Percentiles rank a stretch among this genome's conserved stretches.
Conservation (phyloP, 345 rosid species). For the Bruguiera parviflora region DNA sequence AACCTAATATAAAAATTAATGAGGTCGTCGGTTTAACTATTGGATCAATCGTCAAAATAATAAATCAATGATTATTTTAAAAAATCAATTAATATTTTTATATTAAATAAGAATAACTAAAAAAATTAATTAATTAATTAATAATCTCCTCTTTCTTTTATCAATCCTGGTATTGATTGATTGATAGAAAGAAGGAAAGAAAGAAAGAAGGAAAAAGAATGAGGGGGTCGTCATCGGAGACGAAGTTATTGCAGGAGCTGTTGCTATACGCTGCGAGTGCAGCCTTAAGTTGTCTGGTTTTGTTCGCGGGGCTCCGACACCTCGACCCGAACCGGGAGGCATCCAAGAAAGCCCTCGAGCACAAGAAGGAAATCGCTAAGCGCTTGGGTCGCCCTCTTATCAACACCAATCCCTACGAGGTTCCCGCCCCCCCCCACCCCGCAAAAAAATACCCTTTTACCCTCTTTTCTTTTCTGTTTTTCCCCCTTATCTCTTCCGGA, state of each 20-base stretch:
- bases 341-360: slow-evolving; percentile 83
- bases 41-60: too few relatives aligned
- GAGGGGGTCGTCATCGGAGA: slow-evolving; percentile 67
- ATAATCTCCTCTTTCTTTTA: too few relatives aligned
- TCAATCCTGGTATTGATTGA: too few relatives aligned
- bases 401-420: slow-evolving; percentile 91
- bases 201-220: slow-evolving; percentile 18
- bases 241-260: slow-evolving; percentile 75
- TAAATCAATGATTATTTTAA: too few relatives aligned
- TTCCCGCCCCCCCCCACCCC: slow-evolving; percentile 3
- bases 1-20: too few relatives aligned
- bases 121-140: too few relatives aligned
- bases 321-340: slow-evolving; percentile 94
- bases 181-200: too few relatives aligned
- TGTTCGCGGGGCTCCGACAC: slow-evolving; percentile 78
- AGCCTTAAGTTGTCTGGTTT: slow-evolving; percentile 79
- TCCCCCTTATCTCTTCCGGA: too few relatives aligned
- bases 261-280: slow-evolving; percentile 95
- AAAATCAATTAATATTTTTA: too few relatives aligned
- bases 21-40: too few relatives aligned
- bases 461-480: neutral
- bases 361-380: slow-evolving; percentile 86
- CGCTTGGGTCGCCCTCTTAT: slow-evolving; percentile 89
- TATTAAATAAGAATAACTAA: too few relatives aligned
- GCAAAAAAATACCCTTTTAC: too few relatives aligned